Base-by-base conservation (phyloP, 345 rosid genomes). In the Murraya paniculata region DNA sequence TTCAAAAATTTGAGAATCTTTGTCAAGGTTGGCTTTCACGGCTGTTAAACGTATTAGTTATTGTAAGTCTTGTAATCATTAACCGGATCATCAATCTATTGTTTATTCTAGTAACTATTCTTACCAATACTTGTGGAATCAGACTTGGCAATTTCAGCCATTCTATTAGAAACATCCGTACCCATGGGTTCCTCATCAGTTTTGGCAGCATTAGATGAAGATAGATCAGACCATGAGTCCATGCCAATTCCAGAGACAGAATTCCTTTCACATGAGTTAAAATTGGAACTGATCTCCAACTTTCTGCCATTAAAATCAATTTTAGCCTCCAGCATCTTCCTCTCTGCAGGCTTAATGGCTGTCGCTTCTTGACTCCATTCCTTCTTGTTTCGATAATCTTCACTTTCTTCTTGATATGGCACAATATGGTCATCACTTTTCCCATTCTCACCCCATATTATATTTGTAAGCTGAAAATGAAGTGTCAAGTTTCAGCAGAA, bases 391-490 rank as follows among this genome's bases (percentile, higher is more conserved):
- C 69, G 70, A 78, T 86, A 76, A 68, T 82, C 88, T 82, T 89
- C 92, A 73, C 62, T 84, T 79, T 73, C 82, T 62, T 75, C 89
- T 73, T 76, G 90, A 84, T 79, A 89, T 64, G 99, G 97, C 82
- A 96, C 95, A 65, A 91, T 86, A 88, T 88, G 93, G 81, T 93
- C 97, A 71, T 86, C 97, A 66, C 84, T 81, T 78, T 89, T 88
- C 64, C 85, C 89, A 77, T 85, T 87, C 88, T 89, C 93, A 81
- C 85, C 92, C 98, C 98, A 94, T 97, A 91, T 86, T 86, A 97
- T 97, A 84, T 88, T 89, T 18, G 88, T 82, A 75, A 94, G 85
- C 99, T 97, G 91, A 84, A 82, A 85, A 84, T n/a, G 70, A 24
- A 45, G 39, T 55, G 66, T 60, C 62, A 48, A 80, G 53, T 27